Base-by-base conservation (phyloP, 192 early-diverging fungal genomes). In the Cetraspora pellucida region DNA sequence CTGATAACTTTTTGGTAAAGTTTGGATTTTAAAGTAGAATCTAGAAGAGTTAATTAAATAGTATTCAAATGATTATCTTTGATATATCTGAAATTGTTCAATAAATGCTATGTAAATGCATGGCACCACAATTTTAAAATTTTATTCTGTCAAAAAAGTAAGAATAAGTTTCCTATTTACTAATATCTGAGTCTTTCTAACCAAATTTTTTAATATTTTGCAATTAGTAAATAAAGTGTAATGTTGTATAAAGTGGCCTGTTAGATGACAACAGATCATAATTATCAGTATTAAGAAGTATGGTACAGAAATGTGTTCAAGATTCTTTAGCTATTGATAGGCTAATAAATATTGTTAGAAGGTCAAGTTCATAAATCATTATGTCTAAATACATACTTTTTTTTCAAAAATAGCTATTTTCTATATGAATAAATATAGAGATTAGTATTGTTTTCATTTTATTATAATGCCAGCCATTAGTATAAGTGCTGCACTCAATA, bases 321-420 rank as follows among this genome's bases (percentile, higher is more conserved):
- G 1, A 31, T 4, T 4, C 27, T 52, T 71, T 25, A 27, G 68
- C 49, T 25, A 71, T 71, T 31, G 27, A 27, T 27, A 71, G 21
- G 14, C 23, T 71, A 27, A 71, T 71, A 50, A 71, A 71, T 50
- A 71, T 27, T 10, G 44, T 68, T 25, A 11, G 52, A n/a, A n/a
- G n/a, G n/a, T n/a, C n/a, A n/a, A n/a, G n/a, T n/a, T n/a, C n/a
- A n/a, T n/a, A n/a, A n/a, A n/a, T n/a, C n/a, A n/a, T n/a, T n/a
- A n/a, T n/a, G n/a, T n/a, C n/a, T n/a, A n/a, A n/a, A n/a, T n/a
- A n/a, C n/a, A n/a, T n/a, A n/a, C n/a, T n/a, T n/a, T n/a, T n/a
- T n/a, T n/a, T n/a, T n/a, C n/a, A n/a, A n/a, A n/a, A n/a, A n/a
- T n/a, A n/a, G n/a, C n/a, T n/a, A n/a, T n/a, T n/a, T n/a, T n/a